Conservation (phyloP, 352 stramenopile species). For the Phytophthora citrophthora region DNA sequence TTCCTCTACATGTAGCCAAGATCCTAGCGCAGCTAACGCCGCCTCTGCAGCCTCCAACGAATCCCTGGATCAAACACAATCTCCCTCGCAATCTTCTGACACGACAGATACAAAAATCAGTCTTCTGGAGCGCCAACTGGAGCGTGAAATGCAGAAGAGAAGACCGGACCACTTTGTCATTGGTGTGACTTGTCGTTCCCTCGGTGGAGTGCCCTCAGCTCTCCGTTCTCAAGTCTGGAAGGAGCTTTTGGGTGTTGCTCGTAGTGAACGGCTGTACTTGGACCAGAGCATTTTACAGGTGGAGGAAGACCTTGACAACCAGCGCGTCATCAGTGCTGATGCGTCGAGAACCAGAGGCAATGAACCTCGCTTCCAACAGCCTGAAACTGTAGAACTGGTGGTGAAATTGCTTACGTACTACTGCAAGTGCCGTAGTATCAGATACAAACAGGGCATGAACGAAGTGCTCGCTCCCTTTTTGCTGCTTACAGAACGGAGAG, state of each 20-base stretch:
- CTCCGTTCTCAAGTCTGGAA: slow-evolving; percentile 79
- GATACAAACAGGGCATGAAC: slow-evolving; percentile 96
- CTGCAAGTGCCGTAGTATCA: slow-evolving; percentile 89
- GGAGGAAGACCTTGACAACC: slow-evolving; percentile 89
- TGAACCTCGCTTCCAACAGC: slow-evolving; percentile 77
- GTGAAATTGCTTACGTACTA: slow-evolving; percentile 92
- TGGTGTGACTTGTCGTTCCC: slow-evolving; percentile 69
- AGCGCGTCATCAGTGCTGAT: slow-evolving; percentile 91
- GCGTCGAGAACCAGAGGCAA: slow-evolving; percentile 83
- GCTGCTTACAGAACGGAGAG: slow-evolving; percentile 55
- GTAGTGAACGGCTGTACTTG: slow-evolving; percentile 63
- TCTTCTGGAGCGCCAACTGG: slow-evolving; percentile 44
- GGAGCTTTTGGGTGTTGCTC: slow-evolving; percentile 75
- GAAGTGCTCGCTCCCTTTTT: slow-evolving; percentile 93
- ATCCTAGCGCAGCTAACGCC: not conserved
- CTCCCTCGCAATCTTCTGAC: not conserved
- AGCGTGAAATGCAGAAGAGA: slow-evolving; percentile 70
- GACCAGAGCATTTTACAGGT: slow-evolving; percentile 78
- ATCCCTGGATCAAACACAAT: slow-evolving; percentile 7
- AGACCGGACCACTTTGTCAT: slow-evolving; percentile 78
- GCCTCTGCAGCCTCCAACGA: not conserved
- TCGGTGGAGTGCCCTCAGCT: slow-evolving; percentile 61
- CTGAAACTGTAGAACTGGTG: slow-evolving; percentile 78
- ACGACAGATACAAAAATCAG: slow-evolving; percentile 4
- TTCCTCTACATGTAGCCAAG: not conserved